Conservation (phyloP, 805 yeast species). For the Metschnikowia santaceciliae region DNA sequence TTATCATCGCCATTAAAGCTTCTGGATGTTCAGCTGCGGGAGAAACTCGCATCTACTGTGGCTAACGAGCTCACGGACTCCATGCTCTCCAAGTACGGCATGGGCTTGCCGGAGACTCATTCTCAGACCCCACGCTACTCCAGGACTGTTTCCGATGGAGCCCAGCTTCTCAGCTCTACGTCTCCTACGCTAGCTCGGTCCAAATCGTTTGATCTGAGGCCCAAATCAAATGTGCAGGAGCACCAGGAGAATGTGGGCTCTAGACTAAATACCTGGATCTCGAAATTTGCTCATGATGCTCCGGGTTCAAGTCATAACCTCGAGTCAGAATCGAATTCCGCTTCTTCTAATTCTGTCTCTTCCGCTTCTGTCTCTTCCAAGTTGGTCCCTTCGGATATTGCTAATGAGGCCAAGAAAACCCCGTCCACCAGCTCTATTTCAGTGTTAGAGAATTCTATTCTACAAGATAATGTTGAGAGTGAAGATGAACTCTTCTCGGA, state of each 20-base stretch:
- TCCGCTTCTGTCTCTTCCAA: no score
- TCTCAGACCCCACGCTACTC: conserved; percentile 33
- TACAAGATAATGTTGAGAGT: background rate
- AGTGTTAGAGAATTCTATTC: background rate
- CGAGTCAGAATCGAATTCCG: no score
- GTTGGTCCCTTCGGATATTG: background rate
- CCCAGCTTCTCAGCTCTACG: conserved; percentile 11
- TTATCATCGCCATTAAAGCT: conserved; percentile 43
- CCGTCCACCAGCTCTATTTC: background rate
- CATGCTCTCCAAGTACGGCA: conserved; percentile 42
- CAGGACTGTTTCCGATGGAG: conserved; percentile 32
- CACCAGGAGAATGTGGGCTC: conserved; percentile 15
- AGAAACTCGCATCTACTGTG: conserved; percentile 15
- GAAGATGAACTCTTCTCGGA: conserved; percentile 20
- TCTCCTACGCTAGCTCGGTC: conserved; percentile 37
- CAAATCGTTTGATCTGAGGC: conserved; percentile 30
- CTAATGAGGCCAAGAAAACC: background rate
- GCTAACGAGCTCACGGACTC: conserved; percentile 33
- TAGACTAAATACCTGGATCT: conserved; percentile 26
- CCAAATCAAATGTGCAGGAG: background rate
- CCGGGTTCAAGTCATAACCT: background rate
- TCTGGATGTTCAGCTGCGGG: conserved; percentile 13
- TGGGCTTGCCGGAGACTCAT: conserved; percentile 27
- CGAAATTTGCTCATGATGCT: conserved; percentile 22
- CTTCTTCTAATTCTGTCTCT: no score